phyloP scores from a whole-genome alignment of 345 rosid species.

The Eucalyptus cloeziana region DNA sequence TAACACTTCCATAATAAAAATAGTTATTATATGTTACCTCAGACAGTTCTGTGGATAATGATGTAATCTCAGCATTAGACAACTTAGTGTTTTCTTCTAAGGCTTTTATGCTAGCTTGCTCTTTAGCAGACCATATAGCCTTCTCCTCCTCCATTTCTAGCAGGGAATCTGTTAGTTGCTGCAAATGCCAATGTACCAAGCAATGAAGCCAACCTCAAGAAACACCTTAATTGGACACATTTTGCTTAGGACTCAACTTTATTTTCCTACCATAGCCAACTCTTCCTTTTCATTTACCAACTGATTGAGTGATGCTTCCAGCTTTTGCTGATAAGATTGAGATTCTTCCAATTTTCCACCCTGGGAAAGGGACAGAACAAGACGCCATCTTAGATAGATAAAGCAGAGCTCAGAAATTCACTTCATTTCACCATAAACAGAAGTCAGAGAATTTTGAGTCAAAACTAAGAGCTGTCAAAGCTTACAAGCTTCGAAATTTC shows the following conservation, averaged over 20 bases:
- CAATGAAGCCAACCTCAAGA: not conserved
- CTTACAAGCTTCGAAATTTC: conserved; percentile 51
- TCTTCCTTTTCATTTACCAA: conserved; percentile 81
- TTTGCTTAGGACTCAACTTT: not conserved
- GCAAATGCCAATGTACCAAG: not conserved
- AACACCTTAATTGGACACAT: not conserved
- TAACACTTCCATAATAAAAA: not conserved
- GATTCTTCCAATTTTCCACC: conserved; percentile 47
- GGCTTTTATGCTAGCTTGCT: conserved; percentile 48
- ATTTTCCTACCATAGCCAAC: conserved; percentile 59
- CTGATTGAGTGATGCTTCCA: conserved; percentile 35
- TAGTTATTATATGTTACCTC: conserved; percentile 28
- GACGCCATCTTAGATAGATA: not conserved
- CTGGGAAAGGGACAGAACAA: conserved; percentile 26
- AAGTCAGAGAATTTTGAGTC: not conserved
- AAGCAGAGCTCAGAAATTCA: not conserved
- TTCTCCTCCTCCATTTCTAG: conserved; percentile 91
- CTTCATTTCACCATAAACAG: not conserved
- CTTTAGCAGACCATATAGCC: conserved; percentile 71
- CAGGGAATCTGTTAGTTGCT: conserved; percentile 78
- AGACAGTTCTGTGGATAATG: conserved; percentile 30
- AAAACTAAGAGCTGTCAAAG: not conserved
- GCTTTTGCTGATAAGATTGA: conserved; percentile 29
- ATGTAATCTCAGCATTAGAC: conserved; percentile 20
- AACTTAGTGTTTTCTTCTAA: conserved; percentile 48